Evolutionary conservation across 495 filamentous ascomycete species (phyloP).

Genomic region (Aspergillus ellipticus): DNA sequence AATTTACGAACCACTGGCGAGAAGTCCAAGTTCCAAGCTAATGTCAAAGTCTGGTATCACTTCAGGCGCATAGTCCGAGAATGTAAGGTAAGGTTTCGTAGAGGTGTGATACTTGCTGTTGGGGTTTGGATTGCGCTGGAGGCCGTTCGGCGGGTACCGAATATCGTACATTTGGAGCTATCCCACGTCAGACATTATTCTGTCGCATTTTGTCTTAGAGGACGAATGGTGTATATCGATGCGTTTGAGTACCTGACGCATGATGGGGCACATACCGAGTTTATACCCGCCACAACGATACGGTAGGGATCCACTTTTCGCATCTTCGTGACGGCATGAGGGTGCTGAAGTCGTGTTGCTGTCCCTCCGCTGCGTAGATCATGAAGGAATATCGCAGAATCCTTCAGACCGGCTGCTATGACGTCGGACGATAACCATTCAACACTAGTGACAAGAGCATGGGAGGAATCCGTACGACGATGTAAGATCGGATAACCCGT

Average conservation of each 20-base stretch:
- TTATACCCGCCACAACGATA: slow-evolving; percentile 33
- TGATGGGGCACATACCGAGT: slow-evolving; percentile 26
- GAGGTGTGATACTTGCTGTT: slow-evolving; percentile 24
- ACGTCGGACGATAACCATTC: slow-evolving; percentile 39
- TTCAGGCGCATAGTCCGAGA: slow-evolving; percentile 27
- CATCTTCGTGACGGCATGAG: slow-evolving; percentile 34
- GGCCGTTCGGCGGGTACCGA: slow-evolving; percentile 32
- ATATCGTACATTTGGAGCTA: slow-evolving; percentile 47
- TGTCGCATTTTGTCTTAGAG: neutral
- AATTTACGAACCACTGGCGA: slow-evolving; percentile 35
- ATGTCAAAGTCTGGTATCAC: slow-evolving; percentile 34
- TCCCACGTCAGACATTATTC: neutral
- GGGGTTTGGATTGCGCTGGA: slow-evolving; percentile 29
- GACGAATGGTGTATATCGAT: neutral
- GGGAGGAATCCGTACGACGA: slow-evolving; percentile 26
- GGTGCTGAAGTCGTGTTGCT: slow-evolving; percentile 32
- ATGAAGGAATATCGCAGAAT: slow-evolving; percentile 35
- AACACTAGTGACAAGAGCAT: slow-evolving; percentile 32
- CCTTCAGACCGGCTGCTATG: slow-evolving; percentile 34
- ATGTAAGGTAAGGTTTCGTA: slow-evolving; percentile 35
- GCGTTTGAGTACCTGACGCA: neutral
- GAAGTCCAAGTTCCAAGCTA: slow-evolving; percentile 33
- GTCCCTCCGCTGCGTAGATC: slow-evolving; percentile 35
- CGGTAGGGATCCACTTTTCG: slow-evolving; percentile 35
- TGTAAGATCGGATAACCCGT: slow-evolving; percentile 14